Evolutionary conservation across 352 stramenopile species (phyloP), one percentile per base, ranked within the genome.

Genomic region (Pythium chondricola): DNA sequence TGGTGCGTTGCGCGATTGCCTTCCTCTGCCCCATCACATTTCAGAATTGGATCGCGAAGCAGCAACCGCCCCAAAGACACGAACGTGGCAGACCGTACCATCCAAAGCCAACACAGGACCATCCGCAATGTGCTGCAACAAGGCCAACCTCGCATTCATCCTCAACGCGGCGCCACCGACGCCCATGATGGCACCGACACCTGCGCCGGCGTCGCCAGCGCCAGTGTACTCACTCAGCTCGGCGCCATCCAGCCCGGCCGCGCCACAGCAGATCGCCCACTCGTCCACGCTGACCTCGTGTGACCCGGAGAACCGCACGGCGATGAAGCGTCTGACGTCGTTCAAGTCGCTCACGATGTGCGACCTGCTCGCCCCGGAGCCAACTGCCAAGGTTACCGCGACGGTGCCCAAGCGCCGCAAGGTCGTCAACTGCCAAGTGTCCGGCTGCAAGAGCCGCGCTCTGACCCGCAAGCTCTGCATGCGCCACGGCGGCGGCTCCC

Each of bases 21-120:
- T n/a, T n/a, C n/a, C n/a, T n/a, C 22, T 52, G 50, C 50, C 50
- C 43, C 50, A 51, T 58, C 50, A 43, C 52, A 59, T 59, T 59
- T 59, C 37, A 48, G 40, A 56, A 50, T 48, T 45, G 35, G 43
- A 41, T 58, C 43, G 43, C 43, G 32, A 59, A 52, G 52, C 37
- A 52, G 18, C 52, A 48, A 16, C 37, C 32, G 26, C 10, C 21
- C 35, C 14, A 38, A 33, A 40, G 33, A 17, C 30, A 21, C 9
- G n/a, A n/a, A n/a, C n/a, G n/a, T n/a, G n/a, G n/a, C n/a, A n/a
- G n/a, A n/a, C n/a, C n/a, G n/a, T n/a, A n/a, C n/a, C n/a, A n/a
- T n/a, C n/a, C 29, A 20, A 25, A 20, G 7, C 48, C 16, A 24
- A 38, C n/a, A 3, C 13, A 22, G 21, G 3, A 13, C 29, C 13